Conservation (phyloP, 2,329 filamentous ascomycete species). For the Triangularia verruculosa region DNA sequence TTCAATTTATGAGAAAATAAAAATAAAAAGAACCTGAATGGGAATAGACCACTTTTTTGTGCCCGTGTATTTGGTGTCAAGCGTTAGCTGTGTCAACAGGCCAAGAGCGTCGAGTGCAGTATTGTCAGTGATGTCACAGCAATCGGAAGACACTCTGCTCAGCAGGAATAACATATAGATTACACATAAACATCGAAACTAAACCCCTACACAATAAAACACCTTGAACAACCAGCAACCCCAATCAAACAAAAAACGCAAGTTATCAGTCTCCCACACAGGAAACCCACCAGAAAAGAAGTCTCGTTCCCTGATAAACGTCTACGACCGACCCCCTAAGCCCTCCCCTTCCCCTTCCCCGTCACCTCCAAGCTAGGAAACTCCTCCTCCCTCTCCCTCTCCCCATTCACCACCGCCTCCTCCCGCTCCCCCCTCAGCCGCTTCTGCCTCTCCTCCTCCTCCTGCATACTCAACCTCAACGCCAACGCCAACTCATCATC, state of each 20-base stretch:
- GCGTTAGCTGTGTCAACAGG: no score
- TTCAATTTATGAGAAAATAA: no score
- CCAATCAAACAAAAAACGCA: background rate
- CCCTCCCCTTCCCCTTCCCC: constrained; percentile 42
- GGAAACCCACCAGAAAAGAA: background rate
- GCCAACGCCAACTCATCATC: constrained; percentile 58
- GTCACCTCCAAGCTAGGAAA: constrained; percentile 33
- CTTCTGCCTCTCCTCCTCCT: constrained; percentile 43
- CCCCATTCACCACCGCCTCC: constrained; percentile 19
- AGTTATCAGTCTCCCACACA: background rate
- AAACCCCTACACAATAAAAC: background rate
- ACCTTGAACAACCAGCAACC: background rate
- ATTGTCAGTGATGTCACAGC: no score
- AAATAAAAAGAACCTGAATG: no score
- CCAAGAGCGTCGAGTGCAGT: no score
- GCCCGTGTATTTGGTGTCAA: no score
- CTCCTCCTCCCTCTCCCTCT: constrained; percentile 27
- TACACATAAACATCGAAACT: background rate
- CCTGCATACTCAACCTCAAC: constrained; percentile 57
- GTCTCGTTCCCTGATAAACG: background rate
- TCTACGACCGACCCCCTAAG: background rate
- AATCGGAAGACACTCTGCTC: background rate
- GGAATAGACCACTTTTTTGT: no score
- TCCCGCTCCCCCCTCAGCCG: constrained; percentile 12
- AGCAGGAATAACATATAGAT: background rate